phyloP scores from a whole-genome alignment of 2,329 filamentous ascomycete species.

The Colletotrichum eremochloae region DNA sequence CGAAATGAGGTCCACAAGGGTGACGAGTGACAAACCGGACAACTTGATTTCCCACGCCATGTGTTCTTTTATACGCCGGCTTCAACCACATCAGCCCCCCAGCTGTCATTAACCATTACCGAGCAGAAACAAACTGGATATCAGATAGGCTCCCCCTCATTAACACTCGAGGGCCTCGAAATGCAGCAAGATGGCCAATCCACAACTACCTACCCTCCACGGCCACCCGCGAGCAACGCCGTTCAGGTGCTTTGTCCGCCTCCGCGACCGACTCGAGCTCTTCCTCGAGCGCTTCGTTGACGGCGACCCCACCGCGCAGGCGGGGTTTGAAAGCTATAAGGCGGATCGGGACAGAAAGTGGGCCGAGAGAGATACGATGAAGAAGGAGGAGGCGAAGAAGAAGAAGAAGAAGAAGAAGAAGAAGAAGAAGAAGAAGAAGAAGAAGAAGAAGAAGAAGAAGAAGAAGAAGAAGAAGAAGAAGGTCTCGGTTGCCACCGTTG shows the following conservation, averaged over 20 bases:
- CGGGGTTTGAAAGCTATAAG: conserved; percentile 22
- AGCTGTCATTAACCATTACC: neutral
- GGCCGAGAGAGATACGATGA: conserved; percentile 4
- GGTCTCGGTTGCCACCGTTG: neutral
- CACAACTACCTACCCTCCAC: neutral
- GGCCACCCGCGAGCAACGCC: conserved; percentile 15
- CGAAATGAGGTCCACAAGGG: neutral
- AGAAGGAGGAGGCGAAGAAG: neutral
- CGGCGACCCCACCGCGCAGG: conserved; percentile 9
- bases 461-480: neutral
- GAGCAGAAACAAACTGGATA: neutral
- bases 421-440: neutral
- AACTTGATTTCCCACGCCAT: neutral
- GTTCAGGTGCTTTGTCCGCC: conserved; percentile 26
- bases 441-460: neutral
- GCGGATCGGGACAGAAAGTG: conserved; percentile 21
- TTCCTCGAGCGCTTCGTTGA: conserved; percentile 33
- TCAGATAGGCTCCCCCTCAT: neutral
- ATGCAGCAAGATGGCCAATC: neutral
- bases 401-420: neutral
- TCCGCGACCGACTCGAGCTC: conserved; percentile 36
- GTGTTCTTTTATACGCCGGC: neutral
- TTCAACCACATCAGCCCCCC: neutral
- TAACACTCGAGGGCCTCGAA: neutral
- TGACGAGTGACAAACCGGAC: neutral